phyloP scores from a whole-genome alignment of 2,329 filamentous ascomycete species.

The Colletotrichum trifolii region DNA sequence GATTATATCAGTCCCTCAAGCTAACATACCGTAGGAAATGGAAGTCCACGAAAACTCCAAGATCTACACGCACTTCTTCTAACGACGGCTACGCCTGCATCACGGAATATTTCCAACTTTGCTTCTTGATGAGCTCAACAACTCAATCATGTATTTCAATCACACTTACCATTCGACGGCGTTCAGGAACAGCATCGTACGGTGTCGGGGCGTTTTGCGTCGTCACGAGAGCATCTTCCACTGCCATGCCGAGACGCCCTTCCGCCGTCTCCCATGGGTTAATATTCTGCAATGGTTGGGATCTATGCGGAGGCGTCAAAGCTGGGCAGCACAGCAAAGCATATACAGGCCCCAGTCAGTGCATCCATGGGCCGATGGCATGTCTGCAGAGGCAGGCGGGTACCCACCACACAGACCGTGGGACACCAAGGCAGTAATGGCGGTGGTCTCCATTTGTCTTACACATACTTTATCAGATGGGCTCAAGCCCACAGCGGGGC shows the following conservation, averaged over 20 bases:
- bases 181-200: constrained; percentile 69
- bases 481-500: constrained; percentile 19
- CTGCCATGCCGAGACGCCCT: constrained; percentile 21
- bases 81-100: constrained; percentile 59
- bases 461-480: constrained; percentile 26
- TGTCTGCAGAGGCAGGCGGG: constrained; percentile 26
- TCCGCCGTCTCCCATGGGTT: constrained; percentile 45
- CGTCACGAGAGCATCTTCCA: constrained; percentile 41
- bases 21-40: constrained; percentile 84
- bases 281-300: constrained; percentile 36
- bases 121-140: constrained; percentile 41
- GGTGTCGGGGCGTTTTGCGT: constrained; percentile 65
- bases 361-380: constrained; percentile 21
- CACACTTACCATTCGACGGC: constrained; percentile 61
- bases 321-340: constrained; percentile 10
- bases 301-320: constrained; percentile 20
- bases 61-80: constrained; percentile 99
- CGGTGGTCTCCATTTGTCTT: constrained; percentile 25
- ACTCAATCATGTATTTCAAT: constrained; percentile 61
- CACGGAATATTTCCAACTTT: constrained; percentile 44
- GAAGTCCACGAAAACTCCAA: constrained; percentile 99
- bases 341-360: constrained; percentile 23
- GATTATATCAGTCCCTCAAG: neutral
- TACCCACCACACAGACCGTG: constrained; percentile 25
- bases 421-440: constrained; percentile 32